Evolutionary conservation across 352 stramenopile species (phyloP).

Genomic region (Phytophthora syringae): DNA sequence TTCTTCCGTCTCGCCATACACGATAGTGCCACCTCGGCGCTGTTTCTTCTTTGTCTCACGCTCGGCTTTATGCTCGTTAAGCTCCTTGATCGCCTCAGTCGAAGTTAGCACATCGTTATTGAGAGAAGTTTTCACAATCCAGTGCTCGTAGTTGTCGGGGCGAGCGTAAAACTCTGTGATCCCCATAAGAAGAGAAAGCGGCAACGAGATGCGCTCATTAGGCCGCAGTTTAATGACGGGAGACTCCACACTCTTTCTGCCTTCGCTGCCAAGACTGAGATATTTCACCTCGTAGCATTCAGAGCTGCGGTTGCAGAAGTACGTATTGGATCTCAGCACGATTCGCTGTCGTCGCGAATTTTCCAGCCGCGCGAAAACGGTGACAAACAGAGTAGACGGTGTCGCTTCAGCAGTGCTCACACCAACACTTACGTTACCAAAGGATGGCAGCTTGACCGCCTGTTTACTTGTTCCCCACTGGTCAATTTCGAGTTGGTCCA

Average conservation of each 20-base stretch:
- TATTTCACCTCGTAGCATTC: slow-evolving; percentile 83
- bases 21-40: slow-evolving; percentile 70
- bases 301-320: slow-evolving; percentile 82
- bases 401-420: slow-evolving; percentile 45
- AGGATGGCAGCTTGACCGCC: slow-evolving; percentile 51
- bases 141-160: slow-evolving; percentile 68
- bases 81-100: slow-evolving; percentile 53
- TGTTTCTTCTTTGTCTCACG: slow-evolving; percentile 59
- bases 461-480: slow-evolving; percentile 58
- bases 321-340: slow-evolving; percentile 82
- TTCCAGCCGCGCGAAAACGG: slow-evolving; percentile 74
- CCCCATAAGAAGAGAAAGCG: slow-evolving; percentile 77
- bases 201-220: slow-evolving; percentile 71
- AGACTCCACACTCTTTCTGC: slow-evolving; percentile 56
- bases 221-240: slow-evolving; percentile 63
- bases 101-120: slow-evolving; percentile 84
- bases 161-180: slow-evolving; percentile 86
- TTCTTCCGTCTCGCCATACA: slow-evolving; percentile 78
- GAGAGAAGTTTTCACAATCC: slow-evolving; percentile 75
- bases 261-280: slow-evolving; percentile 57
- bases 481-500: slow-evolving; percentile 66
- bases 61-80: slow-evolving; percentile 60
- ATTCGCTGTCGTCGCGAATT: slow-evolving; percentile 66
- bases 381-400: slow-evolving; percentile 67
- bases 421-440: slow-evolving; percentile 68